Base-by-base conservation (phyloP, 768 basidiomycete species). In the Boletus subcaerulescens region DNA sequence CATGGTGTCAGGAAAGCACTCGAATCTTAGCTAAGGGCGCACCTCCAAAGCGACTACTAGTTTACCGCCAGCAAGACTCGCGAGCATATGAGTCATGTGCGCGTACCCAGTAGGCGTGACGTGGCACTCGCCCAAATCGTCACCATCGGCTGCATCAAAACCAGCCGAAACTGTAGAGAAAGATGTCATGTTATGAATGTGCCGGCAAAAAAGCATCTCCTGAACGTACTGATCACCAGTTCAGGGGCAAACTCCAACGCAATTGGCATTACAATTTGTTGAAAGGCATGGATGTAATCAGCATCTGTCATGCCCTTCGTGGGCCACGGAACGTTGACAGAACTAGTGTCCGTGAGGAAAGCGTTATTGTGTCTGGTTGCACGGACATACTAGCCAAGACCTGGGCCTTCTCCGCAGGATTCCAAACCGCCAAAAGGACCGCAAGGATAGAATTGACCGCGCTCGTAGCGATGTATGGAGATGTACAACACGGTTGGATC, bases 51-150 rank as follows among this genome's bases (percentile, higher is more conserved):
- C 95, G 31, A 96, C 93, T 12, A 96, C 91, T 15, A 99, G 63
- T 63, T 85, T 89, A 3, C 97, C 97, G 9, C 83, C 82, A 22
- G 96, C 96, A 17, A 99, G 77, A 20, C 88, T 84, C 39, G 86
- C 82, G 10, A 99, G 78, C 93, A 99, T 96, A 65, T 98, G 91
- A 7, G 97, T 97, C 95, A 99, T 98, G 63, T 98, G 97, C 0
- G 93, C 93, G 69, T 93, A 99, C 5, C 95, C 97, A 17, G 85
- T 81, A 1, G 97, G 97, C 5, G 91, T 81, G 56, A 99, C 95
- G 60, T 85, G 77, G 63, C 95, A 98, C 73, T 88, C 89, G 35
- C 97, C 97, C 5, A 99, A 79, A 36, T 86, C 84, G 64, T 99
- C 97, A 4, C 97, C 97, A 29, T 80, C 82, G 1, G 97, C 97